Base-by-base conservation (phyloP, 306 rosid genomes). In the Inga leiocalycina region DNA sequence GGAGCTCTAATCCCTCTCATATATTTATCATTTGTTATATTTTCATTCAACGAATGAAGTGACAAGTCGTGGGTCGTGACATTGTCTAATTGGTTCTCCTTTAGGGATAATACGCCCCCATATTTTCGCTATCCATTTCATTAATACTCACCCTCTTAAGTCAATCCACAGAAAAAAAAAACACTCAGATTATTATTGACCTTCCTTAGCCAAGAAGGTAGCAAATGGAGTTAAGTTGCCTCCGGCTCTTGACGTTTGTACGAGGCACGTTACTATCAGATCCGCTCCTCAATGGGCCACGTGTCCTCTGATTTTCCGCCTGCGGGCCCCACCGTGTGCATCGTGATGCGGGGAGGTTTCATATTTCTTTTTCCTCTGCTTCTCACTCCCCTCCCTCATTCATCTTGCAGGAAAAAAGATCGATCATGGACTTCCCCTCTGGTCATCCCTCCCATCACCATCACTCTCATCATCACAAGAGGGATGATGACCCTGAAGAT, bases 341-440 rank as follows among this genome's bases (percentile, higher is more conserved):
- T 12, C 4, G 15, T 27, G 37, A 62, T 17, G 37, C 37, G 17
- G 24, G 8, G 11, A 19, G 62, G 24, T 8, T 54, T 19, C 27
- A 7, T 7, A 54, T 19, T 24, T 0, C 2, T 27, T 5, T 1
- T 52, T 52, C 59, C 22, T 1, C 1, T 49, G 0, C 0, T 4
- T 1, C 7, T 49, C 56, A 1, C 22, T 57, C 64, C 24, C 24
- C 13, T 20, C 64, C 2, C 16, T 59, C 34, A 1, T 59, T 59
- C 66, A 22, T 59, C 8, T 59, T 34, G 3, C 13, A 17, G 10
- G 12, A 54, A 1, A 1, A 3, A 52, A 3, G 15, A 27, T n/a
- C 87, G 45, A 81, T 37, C 43, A 91, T 90, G 92, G 88, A 82
- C 19, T 91, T 39, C 61, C 91, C 91, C 0, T 77, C 5, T 57